Base-by-base conservation (phyloP, 306 rosid genomes). In the Casuarina cunninghamiana region DNA sequence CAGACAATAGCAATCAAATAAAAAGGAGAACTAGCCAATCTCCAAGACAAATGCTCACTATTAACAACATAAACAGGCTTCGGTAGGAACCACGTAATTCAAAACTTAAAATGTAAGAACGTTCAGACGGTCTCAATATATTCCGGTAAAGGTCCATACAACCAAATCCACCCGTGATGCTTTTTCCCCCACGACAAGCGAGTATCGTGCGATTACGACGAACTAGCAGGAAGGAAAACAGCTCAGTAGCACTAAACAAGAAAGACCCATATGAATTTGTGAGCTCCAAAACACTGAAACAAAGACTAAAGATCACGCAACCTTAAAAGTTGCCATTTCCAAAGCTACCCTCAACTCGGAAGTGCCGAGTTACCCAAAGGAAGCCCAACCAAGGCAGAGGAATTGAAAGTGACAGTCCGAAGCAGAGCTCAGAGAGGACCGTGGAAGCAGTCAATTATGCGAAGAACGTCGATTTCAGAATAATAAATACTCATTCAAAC, bases 271-370 rank as follows among this genome's bases (percentile, higher is more conserved):
- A 73, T 83, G 60, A 79, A 66, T 72, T 53, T 86, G 85, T 83
- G 80, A 76, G 75, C 88, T 41, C 19, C 74, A 63, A 78, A 80
- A 83, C 60, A 75, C 63, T 13, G 84, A 77, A 83, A 79, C 77
- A 69, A 77, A 81, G 84, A 84, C 87, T 61, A 74, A 83, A 71
- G 77, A 77, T 81, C 89, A 86, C 84, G 83, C 83, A 77, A 85
- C 85, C 80, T 82, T 82, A 85, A 83, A 88, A 88, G 93, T 89
- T 82, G 83, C 90, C 93, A 86, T 88, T 90, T 88, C 93, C 91
- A 83, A 92, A 79, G 88, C 85, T 67, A 86, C 75, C 80, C 87
- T 72, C 82, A 86, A 83, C 86, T 84, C 81, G 88, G 49, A 79
- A 88, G 93, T 86, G 85, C 89, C 84, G 79, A 85, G 76, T 51